Evolutionary conservation across 2,329 filamentous ascomycete genomes (phyloP), one percentile per base, ranked within the genome.

Genomic region (Bisporella sp.): DNA sequence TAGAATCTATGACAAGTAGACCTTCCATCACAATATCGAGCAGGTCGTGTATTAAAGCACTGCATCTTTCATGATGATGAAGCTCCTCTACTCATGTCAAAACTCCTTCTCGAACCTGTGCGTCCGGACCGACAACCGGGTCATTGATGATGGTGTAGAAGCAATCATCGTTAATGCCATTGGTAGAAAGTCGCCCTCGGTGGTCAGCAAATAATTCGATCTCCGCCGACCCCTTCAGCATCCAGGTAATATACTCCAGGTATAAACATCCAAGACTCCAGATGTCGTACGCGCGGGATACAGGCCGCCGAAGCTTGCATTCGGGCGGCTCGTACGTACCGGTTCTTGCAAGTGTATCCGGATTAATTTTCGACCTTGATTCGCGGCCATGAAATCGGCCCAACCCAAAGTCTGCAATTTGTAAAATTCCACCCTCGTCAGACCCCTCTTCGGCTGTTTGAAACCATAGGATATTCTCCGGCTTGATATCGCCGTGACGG

Each of bases 301-400:
- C 63, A 8, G 54, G 55, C 6, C 47, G 42, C 0, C 45, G 13
- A 0, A 67, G 28, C 5, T 64, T 62, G 30, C 63, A 61, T 13
- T 72, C 70, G 4, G 71, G 70, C 1, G 69, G 66, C 21, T 62
- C 62, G 35, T 71, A 73, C 0, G 69, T 68, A 5, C 61, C 61
- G 0, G 64, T 55, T 8, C 37, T 45, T 21, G 35, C 21, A 1
- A 54, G 29, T 6, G 39, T 58, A 6, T 47, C 49, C 1, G 58
- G 54, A n/a, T 58, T 21, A 4, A 62, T 55, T 12, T 57, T 54
- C 0, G 65, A 68, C 30, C 62, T 54, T 0, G 66, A 65, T 3
- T 62, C 56, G 41, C 58, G 54, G 6, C 62, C 54, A 47, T 69
- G 67, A 11, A 69, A 62, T 9, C 62, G 60, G 3, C 60, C 30